Percentiles rank a stretch among this genome's conserved stretches.
Evolutionary conservation across 2,329 filamentous ascomycete genomes (phyloP).

Genomic region (Apiospora hydei): DNA sequence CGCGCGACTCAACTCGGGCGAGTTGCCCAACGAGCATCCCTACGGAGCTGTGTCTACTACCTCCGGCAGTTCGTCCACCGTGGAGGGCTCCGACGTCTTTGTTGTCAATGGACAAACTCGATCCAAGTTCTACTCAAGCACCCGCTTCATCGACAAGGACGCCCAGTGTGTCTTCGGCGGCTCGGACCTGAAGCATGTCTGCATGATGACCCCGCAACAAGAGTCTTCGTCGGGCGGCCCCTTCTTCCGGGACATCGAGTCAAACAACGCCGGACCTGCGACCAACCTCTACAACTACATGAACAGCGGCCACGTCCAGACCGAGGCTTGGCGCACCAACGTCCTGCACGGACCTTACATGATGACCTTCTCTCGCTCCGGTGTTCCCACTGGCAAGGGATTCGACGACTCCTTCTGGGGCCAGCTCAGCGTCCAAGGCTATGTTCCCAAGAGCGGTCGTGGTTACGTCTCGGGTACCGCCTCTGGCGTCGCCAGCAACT

Average conservation of each 20-base stretch:
- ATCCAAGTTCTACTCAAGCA: slow-evolving; percentile 74
- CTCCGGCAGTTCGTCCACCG: slow-evolving; percentile 53
- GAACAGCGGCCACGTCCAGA: slow-evolving; percentile 70
- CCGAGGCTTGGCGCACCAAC: slow-evolving; percentile 63
- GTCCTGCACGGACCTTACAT: slow-evolving; percentile 73
- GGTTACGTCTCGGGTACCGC: slow-evolving; percentile 68
- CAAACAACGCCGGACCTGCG: slow-evolving; percentile 66
- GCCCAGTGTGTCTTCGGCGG: slow-evolving; percentile 67
- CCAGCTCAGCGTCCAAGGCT: slow-evolving; percentile 64
- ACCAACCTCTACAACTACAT: slow-evolving; percentile 72
- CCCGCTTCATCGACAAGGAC: slow-evolving; percentile 74
- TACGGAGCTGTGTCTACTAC: slow-evolving; percentile 65
- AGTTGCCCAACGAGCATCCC: slow-evolving; percentile 60
- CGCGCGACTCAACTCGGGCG: slow-evolving; percentile 60
- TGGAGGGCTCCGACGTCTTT: slow-evolving; percentile 68
- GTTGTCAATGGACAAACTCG: slow-evolving; percentile 68
- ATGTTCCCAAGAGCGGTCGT: slow-evolving; percentile 61
- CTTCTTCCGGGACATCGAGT: slow-evolving; percentile 71
- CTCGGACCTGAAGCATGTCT: slow-evolving; percentile 59
- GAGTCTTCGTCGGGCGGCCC: slow-evolving; percentile 71
- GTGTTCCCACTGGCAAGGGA: slow-evolving; percentile 54
- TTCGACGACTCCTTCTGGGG: slow-evolving; percentile 67
- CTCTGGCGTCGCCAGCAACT: slow-evolving; percentile 59
- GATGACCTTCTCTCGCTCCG: slow-evolving; percentile 65
- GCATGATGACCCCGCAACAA: slow-evolving; percentile 63